Evolutionary conservation across 164 flowering plant genomes (phyloP).

Genomic region (Nymphaea thermarum): DNA sequence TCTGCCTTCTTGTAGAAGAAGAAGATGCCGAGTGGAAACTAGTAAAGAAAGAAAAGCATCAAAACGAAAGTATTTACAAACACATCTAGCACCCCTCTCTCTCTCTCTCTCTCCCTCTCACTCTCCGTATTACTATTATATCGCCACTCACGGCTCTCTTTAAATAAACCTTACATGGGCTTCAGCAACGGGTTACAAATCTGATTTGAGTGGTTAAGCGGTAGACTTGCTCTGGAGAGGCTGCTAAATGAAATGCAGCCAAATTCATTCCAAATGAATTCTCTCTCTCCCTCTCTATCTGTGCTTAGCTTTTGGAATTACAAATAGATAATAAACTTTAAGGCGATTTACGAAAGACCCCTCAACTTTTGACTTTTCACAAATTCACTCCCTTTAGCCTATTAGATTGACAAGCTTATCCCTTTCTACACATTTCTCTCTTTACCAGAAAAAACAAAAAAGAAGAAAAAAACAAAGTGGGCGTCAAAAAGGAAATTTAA

Average conservation of each 20-base stretch:
- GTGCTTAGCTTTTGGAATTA: no score
- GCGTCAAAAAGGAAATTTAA: no score
- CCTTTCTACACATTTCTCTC: no score
- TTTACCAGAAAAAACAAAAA: no score
- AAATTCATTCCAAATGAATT: neutral
- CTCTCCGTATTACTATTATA: neutral
- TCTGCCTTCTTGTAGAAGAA: neutral
- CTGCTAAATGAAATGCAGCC: neutral
- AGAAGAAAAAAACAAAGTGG: no score
- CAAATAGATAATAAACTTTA: no score
- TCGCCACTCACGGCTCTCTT: neutral
- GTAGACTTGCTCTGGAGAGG: neutral
- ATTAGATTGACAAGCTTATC: no score
- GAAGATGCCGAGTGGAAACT: neutral
- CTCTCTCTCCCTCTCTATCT: neutral
- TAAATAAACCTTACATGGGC: neutral
- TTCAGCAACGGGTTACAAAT: neutral
- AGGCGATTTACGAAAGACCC: no score
- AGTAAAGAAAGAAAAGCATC: neutral
- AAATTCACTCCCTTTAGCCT: no score
- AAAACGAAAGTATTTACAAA: no score
- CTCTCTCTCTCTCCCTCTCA: neutral
- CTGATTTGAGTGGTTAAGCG: neutral
- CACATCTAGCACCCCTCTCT: neutral
- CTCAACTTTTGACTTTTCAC: no score